Evolutionary conservation across 2,329 filamentous ascomycete species (phyloP).

Genomic region (Neobulgaria alba): DNA sequence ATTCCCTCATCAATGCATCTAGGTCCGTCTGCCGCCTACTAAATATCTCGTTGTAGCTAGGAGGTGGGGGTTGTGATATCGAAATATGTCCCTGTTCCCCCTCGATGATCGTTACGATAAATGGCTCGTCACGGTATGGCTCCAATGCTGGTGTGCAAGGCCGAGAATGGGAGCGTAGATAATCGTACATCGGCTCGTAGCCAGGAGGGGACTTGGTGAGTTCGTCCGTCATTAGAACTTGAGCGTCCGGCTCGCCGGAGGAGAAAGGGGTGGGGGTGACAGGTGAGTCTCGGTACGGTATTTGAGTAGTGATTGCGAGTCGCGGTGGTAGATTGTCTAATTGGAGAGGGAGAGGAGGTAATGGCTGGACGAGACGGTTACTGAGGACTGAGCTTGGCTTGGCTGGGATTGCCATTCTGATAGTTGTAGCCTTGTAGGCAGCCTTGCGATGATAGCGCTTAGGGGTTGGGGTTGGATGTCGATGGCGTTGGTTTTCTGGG

Average conservation of each 20-base stretch:
- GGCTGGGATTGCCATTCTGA: not conserved
- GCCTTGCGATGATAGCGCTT: too few species aligned
- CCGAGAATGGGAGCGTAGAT: constrained; percentile 17
- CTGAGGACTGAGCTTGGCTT: not conserved
- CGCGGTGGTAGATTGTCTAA: not conserved
- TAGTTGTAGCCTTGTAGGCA: not conserved
- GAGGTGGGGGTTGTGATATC: constrained; percentile 14
- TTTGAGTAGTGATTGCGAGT: not conserved
- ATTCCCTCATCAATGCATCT: constrained; percentile 13
- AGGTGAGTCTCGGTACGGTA: constrained; percentile 1
- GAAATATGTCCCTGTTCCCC: not conserved
- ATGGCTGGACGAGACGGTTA: not conserved
- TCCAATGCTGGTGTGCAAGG: constrained; percentile 7
- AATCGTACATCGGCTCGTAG: constrained; percentile 27
- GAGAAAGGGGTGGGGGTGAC: not conserved
- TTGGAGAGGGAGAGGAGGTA: not conserved
- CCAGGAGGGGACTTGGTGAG: constrained; percentile 12
- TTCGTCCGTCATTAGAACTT: not conserved
- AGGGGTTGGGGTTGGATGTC: too few species aligned
- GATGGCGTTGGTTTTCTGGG: too few species aligned
- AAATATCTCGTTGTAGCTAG: constrained; percentile 22
- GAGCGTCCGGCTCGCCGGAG: constrained; percentile 1
- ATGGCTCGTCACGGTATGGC: constrained; percentile 24
- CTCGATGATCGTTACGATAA: constrained; percentile 17
- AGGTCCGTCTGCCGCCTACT: constrained; percentile 14